Evolutionary conservation across 192 early-diverging fungal genomes (phyloP).

Genomic region (Rhizophagus prolifer): DNA sequence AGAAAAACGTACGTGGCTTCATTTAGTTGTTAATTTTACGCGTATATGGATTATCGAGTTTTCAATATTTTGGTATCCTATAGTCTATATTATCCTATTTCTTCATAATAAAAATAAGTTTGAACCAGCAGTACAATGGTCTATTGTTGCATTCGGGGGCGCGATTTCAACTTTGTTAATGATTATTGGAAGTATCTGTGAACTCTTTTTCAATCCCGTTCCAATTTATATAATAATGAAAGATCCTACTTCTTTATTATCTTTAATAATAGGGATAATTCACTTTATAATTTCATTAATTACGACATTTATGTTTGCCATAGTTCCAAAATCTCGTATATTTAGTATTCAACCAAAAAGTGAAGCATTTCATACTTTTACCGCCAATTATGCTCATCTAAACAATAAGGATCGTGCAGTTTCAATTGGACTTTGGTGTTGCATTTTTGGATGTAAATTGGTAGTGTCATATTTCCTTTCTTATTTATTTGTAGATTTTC

Average conservation of each 20-base stretch:
- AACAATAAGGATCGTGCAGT: conserved; percentile 64
- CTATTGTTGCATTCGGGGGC: conserved; percentile 71
- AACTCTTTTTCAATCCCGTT: conserved; percentile 70
- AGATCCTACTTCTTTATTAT: conserved; percentile 41
- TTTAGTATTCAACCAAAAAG: conserved; percentile 37
- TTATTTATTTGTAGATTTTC: conserved; percentile 75
- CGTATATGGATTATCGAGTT: conserved; percentile 87
- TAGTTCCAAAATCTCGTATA: conserved; percentile 68
- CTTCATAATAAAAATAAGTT: conserved; percentile 48
- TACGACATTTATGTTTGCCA: conserved; percentile 63
- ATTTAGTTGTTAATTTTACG: conserved; percentile 80
- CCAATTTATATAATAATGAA: conserved; percentile 63
- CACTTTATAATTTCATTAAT: conserved; percentile 70
- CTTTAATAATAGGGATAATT: conserved; percentile 60
- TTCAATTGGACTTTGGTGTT: conserved; percentile 69
- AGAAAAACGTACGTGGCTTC: conserved; percentile 81
- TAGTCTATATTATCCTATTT: conserved; percentile 67
- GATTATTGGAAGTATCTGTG: conserved; percentile 63
- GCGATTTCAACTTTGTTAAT: conserved; percentile 66
- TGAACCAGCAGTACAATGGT: conserved; percentile 52
- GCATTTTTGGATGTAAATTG: conserved; percentile 73
- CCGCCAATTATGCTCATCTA: conserved; percentile 72
- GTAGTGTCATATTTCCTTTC: conserved; percentile 83
- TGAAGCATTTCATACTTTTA: conserved; percentile 59
- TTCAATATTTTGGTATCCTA: conserved; percentile 77